Evolutionary conservation across 2,329 filamentous ascomycete genomes (phyloP).

Genomic region (Hymenoscyphus linearis): DNA sequence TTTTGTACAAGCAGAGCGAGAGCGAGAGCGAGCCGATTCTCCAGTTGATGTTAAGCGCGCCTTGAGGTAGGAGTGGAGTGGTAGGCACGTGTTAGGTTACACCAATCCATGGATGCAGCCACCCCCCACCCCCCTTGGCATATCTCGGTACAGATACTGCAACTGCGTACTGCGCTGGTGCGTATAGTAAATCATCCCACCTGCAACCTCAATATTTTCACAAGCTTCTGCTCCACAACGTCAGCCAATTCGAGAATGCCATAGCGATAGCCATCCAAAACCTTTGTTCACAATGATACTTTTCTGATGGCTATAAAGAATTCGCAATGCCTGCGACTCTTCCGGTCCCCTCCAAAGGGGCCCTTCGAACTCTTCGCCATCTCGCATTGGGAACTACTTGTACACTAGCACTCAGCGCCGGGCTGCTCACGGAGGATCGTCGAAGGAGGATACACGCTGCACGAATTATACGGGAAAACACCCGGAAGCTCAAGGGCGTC

Average conservation of each 20-base stretch:
- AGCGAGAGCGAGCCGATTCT: too few species aligned
- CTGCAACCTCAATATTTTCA: not conserved
- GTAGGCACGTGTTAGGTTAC: too few species aligned
- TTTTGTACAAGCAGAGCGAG: too few species aligned
- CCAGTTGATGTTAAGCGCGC: too few species aligned
- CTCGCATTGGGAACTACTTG: slow-evolving; percentile 53
- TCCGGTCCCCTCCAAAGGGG: slow-evolving; percentile 50
- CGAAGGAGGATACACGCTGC: slow-evolving; percentile 49
- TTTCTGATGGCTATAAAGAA: slow-evolving; percentile 19
- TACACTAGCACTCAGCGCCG: slow-evolving; percentile 40
- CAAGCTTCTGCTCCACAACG: not conserved
- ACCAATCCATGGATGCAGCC: too few species aligned
- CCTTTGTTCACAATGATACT: not conserved
- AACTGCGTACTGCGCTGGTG: too few species aligned
- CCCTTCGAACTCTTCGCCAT: slow-evolving; percentile 50
- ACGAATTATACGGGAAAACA: slow-evolving; percentile 47
- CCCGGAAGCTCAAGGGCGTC: slow-evolving; percentile 43
- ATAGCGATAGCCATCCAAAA: too few species aligned
- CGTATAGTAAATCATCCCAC: too few species aligned
- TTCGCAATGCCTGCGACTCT: slow-evolving; percentile 34
- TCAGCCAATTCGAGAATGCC: not conserved
- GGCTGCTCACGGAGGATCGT: slow-evolving; percentile 50
- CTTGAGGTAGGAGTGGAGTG: too few species aligned
- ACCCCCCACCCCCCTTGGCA: too few species aligned
- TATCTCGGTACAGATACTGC: too few species aligned